These are phyloP conservation scores for Amanita rubescens DNA, from an alignment of 768 basidiomycete genomes.

Conservation along the genomic window DNA sequence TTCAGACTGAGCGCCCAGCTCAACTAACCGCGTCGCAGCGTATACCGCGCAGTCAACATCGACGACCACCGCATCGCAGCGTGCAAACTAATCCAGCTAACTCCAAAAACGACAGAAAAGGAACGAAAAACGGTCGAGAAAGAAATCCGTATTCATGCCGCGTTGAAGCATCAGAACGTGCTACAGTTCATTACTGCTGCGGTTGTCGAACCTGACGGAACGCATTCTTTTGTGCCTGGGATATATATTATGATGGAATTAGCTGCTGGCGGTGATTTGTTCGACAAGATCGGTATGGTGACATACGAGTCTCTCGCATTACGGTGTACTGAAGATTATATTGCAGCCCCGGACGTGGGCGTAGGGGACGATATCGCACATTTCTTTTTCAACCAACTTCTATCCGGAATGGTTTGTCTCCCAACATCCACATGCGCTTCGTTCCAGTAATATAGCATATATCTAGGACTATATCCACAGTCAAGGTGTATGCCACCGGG, in stretches of 20 bases:
- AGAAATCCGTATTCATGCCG: constrained; percentile 85
- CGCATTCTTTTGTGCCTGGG: constrained; percentile 59
- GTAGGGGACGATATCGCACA: constrained; percentile 84
- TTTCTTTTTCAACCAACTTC: constrained; percentile 80
- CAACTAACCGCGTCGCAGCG: constrained; percentile 44
- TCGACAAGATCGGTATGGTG: constrained; percentile 91
- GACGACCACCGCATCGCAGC: constrained; percentile 65
- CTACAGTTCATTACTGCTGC: constrained; percentile 79
- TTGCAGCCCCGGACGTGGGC: constrained; percentile 84
- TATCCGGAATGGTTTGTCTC: constrained; percentile 66
- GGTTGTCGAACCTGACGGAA: constrained; percentile 59
- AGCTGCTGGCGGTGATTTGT: constrained; percentile 90
- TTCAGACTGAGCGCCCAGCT: not conserved
- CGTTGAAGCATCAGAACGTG: constrained; percentile 71
- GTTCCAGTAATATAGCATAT: not conserved
- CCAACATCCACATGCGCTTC: not conserved
- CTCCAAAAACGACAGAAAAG: constrained; percentile 50
- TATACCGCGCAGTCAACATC: constrained; percentile 75
- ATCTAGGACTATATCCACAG: constrained; percentile 72
- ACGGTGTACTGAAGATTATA: not conserved
- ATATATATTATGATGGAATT: constrained; percentile 92
- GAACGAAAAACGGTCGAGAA: constrained; percentile 81
- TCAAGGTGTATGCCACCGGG: constrained; percentile 92
- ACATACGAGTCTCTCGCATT: not conserved
- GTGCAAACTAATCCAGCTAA: constrained; percentile 76